Base-by-base conservation (phyloP, 2,329 filamentous ascomycete species). In the Sporothrix inflata region DNA sequence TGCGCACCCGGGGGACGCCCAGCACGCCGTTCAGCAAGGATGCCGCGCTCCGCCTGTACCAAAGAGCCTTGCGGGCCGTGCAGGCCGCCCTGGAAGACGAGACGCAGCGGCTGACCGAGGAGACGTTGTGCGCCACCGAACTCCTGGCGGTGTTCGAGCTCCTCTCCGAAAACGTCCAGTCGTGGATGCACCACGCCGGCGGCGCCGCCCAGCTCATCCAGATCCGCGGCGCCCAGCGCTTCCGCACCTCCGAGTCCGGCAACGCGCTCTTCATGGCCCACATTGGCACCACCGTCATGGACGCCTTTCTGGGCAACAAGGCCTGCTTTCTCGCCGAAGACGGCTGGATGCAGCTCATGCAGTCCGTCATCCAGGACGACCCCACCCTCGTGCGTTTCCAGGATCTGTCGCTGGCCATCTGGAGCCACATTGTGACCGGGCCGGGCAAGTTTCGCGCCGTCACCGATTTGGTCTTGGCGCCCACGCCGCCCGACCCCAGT, bases 281-380 rank as follows among this genome's bases (percentile, higher is more conserved):
- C 34, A 68, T 53, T 11, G 65, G 65, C 9, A 51, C 65, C 1
- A 42, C 47, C 0, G 65, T 68, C 19, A 68, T 68, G 65, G 65
- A 68, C 30, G 65, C 65, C 27, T 68, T 68, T 27, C 11, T 68
- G 19, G 65, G 47, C 19, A 68, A 68, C 65, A 68, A 68, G 34
- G 19, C 47, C 8, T 68, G 65, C 12, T 68, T 68, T 21, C n/a
- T 68, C 3, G 65, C 40, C 8, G 65, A 68, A 4, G 65, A 53
- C 27, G 27, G 19, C 11, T 68, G 65, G 65, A 53, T 19, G 24
- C 1, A 24, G 4, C 47, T 68, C 16, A 24, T 68, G 47, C 65
- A n/a, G 16, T 53, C 65, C 4, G 47, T 53, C 30, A 68, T 68
- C 42, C 47, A 6, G 7, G 34, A 24, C 19, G 65, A 68, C 30